Base-by-base conservation (phyloP, 228 moss, liverwort and hornwort species). In the Sphagnum magellanicum region DNA sequence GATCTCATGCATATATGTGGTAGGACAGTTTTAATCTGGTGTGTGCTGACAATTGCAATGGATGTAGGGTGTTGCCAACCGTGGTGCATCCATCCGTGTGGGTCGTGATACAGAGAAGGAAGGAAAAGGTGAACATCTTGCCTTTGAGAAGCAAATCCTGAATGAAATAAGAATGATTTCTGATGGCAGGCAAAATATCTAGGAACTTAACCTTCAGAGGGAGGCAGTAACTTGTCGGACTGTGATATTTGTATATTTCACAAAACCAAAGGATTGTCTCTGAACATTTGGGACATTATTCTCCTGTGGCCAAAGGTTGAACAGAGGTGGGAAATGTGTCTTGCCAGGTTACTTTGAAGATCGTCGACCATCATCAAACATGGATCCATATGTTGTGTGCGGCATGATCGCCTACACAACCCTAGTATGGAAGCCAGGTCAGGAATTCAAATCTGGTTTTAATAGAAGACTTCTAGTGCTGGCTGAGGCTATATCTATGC, bases 21-120 rank as follows among this genome's bases (percentile, higher is more conserved):
- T 32, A 32, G 32, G 32, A 32, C 32, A 32, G 32, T 32, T 2
- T 32, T 32, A 32, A 32, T 32, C 32, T 32, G 32, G 32, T 2
- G 32, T 32, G 32, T 59, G 59, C 1, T 59, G 15, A 32, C 14
- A 49, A 64, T 75, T 78, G 32, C 32, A 32, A 32, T 32, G 32
- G 32, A 32, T 32, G 32, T 32, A 32, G 82, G 94, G 92, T 8
- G 95, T 95, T 63, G 95, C 92, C 4, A 86, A 95, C 71, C 78
- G 92, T 55, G 90, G 90, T 0, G 83, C 83, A 5, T 95, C 95
- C 0, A 73, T 95, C 5, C 90, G 95, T 2, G 92, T 92, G 66
- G 95, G 95, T 10, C 80, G 95, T 10, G 95, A 92, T 63, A 95
- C 95, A 0, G 92, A 92, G 75, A 74, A 15, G 66, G 92, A 95